These are phyloP conservation scores for Gracilariopsis chorda DNA, from an alignment of 23 red algal genomes.

Conservation along the genomic window DNA sequence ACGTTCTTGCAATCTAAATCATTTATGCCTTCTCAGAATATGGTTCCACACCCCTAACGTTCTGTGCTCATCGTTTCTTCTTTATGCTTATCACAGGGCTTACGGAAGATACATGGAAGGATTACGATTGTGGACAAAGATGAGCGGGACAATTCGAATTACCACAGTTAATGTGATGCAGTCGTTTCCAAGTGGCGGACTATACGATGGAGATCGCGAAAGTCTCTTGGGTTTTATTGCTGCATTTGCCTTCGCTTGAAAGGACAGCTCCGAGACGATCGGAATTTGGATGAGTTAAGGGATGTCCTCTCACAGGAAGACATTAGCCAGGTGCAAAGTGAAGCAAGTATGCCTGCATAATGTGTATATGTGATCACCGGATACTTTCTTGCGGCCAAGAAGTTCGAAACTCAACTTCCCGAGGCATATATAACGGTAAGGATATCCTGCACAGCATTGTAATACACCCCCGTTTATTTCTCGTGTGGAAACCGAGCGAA, in stretches of 20 bases:
- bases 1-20: background rate
- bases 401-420: conserved; percentile 1
- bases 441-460: no score
- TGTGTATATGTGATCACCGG: conserved; percentile 53
- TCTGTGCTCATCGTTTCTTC: no score
- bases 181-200: conserved; percentile 13
- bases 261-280: conserved; percentile 36
- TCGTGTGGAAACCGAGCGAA: background rate
- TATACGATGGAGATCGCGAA: conserved; percentile 53
- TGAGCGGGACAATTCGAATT: conserved; percentile 32
- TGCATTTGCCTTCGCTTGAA: conserved; percentile 58
- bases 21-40: background rate
- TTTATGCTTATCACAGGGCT: background rate
- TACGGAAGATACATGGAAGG: conserved; percentile 65
- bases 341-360: conserved; percentile 32
- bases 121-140: conserved; percentile 44
- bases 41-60: background rate
- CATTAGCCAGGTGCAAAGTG: conserved; percentile 30
- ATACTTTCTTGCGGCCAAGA: conserved; percentile 27
- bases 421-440: conserved; percentile 48
- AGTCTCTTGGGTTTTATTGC: conserved; percentile 43
- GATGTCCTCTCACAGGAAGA: conserved; percentile 26
- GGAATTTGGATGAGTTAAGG: conserved; percentile 45
- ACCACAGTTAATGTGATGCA: conserved; percentile 34
- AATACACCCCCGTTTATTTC: no score